A percentile compares a stretch with the other conserved stretches of the same genome.
Evolutionary conservation across 2,329 filamentous ascomycete genomes (phyloP).

Genomic region (Fusarium annulatum): DNA sequence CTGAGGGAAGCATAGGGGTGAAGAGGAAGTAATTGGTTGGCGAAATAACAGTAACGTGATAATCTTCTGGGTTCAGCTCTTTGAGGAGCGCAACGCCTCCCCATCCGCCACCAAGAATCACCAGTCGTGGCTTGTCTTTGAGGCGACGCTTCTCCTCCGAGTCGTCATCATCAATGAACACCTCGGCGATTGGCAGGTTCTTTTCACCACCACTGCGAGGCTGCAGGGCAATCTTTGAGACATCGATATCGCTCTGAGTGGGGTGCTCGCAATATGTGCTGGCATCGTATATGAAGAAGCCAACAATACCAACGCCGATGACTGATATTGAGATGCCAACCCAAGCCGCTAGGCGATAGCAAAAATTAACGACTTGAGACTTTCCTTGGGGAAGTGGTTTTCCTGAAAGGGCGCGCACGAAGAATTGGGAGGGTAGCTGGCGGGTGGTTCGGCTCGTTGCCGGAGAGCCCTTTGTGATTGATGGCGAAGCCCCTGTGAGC

Average conservation of each 20-base stretch:
- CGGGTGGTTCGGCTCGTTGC: conserved; percentile 7
- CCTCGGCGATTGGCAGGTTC: conserved; percentile 91
- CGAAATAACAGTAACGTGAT: conserved; percentile 94
- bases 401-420: conserved; percentile 60
- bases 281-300: conserved; percentile 94
- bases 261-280: conserved; percentile 84
- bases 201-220: conserved; percentile 90
- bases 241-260: conserved; percentile 76
- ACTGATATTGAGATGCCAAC: conserved; percentile 79
- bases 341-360: conserved; percentile 72
- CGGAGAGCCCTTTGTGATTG: conserved; percentile 18
- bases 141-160: conserved; percentile 73
- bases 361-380: conserved; percentile 65
- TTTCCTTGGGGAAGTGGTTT: conserved; percentile 62
- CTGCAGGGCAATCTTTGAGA: conserved; percentile 85
- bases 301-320: conserved; percentile 75
- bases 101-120: conserved; percentile 95
- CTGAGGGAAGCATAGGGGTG: conserved; percentile 96
- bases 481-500: conserved; percentile 29
- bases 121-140: conserved; percentile 91
- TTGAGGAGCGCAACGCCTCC: conserved; percentile 93
- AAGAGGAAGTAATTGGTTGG: conserved; percentile 98
- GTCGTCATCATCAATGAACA: conserved; percentile 90
- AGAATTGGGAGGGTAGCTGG: conserved; percentile 39
- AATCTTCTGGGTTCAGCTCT: conserved; percentile 88